phyloP scores from a whole-genome alignment of 768 basidiomycete genomes.

The Mycena leptocephala region DNA sequence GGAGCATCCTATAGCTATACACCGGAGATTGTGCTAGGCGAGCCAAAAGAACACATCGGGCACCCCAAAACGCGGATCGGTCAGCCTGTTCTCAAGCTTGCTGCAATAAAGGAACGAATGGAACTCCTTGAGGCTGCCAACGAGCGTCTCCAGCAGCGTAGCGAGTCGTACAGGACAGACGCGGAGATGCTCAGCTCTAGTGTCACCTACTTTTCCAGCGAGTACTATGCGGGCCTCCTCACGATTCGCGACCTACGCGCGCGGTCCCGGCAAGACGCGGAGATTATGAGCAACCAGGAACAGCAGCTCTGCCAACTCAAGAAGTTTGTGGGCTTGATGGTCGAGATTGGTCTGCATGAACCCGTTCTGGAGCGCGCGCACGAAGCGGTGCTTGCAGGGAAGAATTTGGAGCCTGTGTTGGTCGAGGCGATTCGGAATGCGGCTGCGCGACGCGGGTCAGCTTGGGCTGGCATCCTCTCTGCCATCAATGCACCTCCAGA shows the following conservation, averaged over 20 bases:
- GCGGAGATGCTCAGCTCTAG: slow-evolving; percentile 40
- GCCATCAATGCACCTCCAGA: slow-evolving; percentile 47
- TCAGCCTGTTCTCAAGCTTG: slow-evolving; percentile 23
- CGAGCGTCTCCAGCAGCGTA: slow-evolving; percentile 29
- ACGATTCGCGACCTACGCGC: slow-evolving; percentile 42
- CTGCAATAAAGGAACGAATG: slow-evolving; percentile 33
- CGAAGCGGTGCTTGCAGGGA: slow-evolving; percentile 46
- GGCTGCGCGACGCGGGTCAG: slow-evolving; percentile 52
- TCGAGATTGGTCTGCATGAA: slow-evolving; percentile 53
- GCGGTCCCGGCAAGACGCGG: slow-evolving; percentile 43
- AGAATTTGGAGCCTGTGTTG: slow-evolving; percentile 58
- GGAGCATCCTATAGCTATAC: background rate
- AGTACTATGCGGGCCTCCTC: slow-evolving; percentile 47
- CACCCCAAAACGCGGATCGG: slow-evolving; percentile 25
- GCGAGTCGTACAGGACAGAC: slow-evolving; percentile 36
- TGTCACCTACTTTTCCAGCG: slow-evolving; percentile 43
- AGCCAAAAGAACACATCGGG: slow-evolving; percentile 19
- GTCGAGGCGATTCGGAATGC: slow-evolving; percentile 62
- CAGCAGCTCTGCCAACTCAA: slow-evolving; percentile 49
- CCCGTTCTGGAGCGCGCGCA: slow-evolving; percentile 51
- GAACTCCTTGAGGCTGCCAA: slow-evolving; percentile 48
- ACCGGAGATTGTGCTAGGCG: slow-evolving; percentile 18
- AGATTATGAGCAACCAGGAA: slow-evolving; percentile 43
- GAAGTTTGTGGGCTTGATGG: slow-evolving; percentile 54
- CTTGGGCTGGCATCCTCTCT: slow-evolving; percentile 62